phyloP scores from a whole-genome alignment of 2,329 filamentous ascomycete genomes.

The Pseudocercospora eumusae region DNA sequence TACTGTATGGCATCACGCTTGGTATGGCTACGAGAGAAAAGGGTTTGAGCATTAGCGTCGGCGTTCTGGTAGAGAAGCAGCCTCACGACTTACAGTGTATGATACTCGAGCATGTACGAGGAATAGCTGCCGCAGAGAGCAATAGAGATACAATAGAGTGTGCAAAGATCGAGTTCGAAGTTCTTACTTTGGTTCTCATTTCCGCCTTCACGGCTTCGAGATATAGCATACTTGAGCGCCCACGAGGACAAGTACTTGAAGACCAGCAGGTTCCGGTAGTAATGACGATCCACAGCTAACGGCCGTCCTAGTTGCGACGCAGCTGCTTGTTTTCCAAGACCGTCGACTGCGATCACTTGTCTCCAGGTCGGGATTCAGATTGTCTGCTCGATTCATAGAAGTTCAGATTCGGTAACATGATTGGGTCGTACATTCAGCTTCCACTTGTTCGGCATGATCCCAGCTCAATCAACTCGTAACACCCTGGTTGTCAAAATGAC shows the following conservation, averaged over 20 bases:
- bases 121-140: background rate
- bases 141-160: background rate
- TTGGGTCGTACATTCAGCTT: too few relatives aligned
- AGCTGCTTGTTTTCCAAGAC: too few relatives aligned
- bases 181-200: background rate
- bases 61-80: slow-evolving; percentile 17
- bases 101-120: slow-evolving; percentile 15
- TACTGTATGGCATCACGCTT: slow-evolving; percentile 19
- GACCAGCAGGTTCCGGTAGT: too few relatives aligned
- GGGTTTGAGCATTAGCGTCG: slow-evolving; percentile 24
- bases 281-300: too few relatives aligned
- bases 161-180: background rate
- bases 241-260: background rate
- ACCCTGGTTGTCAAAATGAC: too few relatives aligned
- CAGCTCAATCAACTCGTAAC: too few relatives aligned
- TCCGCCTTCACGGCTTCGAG: background rate
- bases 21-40: slow-evolving; percentile 14
- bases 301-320: too few relatives aligned
- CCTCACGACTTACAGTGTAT: slow-evolving; percentile 24
- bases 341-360: too few relatives aligned
- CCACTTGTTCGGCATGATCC: too few relatives aligned
- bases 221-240: background rate
- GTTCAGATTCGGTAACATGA: too few relatives aligned
- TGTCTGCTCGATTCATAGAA: too few relatives aligned
- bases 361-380: too few relatives aligned